Evolutionary conservation across 345 rosid genomes (phyloP).

Genomic region (Bruguiera gymnorhiza): DNA sequence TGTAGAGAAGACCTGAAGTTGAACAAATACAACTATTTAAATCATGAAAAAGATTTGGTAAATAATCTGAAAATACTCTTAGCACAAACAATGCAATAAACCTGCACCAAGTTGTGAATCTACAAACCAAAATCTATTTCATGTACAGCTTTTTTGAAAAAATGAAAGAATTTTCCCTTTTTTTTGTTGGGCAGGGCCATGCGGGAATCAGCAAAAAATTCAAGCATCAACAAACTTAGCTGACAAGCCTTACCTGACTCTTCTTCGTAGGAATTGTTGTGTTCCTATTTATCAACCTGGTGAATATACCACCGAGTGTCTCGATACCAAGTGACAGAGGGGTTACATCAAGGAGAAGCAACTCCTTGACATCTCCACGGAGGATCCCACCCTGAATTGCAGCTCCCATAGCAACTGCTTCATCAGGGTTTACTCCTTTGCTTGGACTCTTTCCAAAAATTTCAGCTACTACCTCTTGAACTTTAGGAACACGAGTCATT

Average conservation of each 20-base stretch:
- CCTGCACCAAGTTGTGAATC: no score
- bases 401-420: conserved; percentile 91
- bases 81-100: no score
- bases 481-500: conserved; percentile 96
- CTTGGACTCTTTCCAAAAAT: conserved; percentile 84
- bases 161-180: no score
- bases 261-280: conserved; percentile 92
- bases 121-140: no score
- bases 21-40: background rate
- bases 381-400: conserved; percentile 91
- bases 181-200: no score
- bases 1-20: conserved; percentile 70
- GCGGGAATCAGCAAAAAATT: no score
- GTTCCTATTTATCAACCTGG: conserved; percentile 66
- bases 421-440: conserved; percentile 88
- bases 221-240: background rate
- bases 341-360: conserved; percentile 83
- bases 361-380: conserved; percentile 88
- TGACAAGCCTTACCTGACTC: conserved; percentile 46
- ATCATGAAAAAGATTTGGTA: no score
- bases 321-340: conserved; percentile 87
- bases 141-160: no score
- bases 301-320: conserved; percentile 83
- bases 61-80: no score
- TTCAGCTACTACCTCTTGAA: conserved; percentile 67